These are phyloP conservation scores for Vaccinium vitisidaea DNA, from an alignment of 148 eudicot species.

Conservation along the genomic window DNA sequence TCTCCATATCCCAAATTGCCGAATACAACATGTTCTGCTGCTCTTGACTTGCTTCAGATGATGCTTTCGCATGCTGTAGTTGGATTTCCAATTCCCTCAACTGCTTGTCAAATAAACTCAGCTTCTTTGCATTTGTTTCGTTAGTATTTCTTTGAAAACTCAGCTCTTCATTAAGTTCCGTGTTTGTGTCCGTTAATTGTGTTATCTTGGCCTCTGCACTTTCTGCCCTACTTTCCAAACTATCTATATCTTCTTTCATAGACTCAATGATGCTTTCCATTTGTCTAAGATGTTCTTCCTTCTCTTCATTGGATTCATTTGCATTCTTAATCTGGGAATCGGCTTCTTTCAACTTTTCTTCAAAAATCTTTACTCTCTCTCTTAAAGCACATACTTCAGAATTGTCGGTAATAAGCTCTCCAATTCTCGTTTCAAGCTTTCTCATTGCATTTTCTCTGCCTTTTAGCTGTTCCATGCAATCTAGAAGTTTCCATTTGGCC, in stretches of 20 bases:
- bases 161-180: slow-evolving; percentile 77
- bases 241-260: slow-evolving; percentile 41
- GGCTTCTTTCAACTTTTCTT: slow-evolving; percentile 43
- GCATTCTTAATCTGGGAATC: slow-evolving; percentile 38
- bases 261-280: slow-evolving; percentile 50
- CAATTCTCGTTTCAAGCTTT: slow-evolving; percentile 29
- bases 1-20: slow-evolving; percentile 99
- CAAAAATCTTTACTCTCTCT: slow-evolving; percentile 49
- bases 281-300: slow-evolving; percentile 43
- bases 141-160: slow-evolving; percentile 65
- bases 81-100: slow-evolving; percentile 62
- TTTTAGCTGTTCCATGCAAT: slow-evolving; percentile 35
- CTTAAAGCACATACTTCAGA: slow-evolving; percentile 36
- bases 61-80: slow-evolving; percentile 55
- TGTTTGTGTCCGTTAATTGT: slow-evolving; percentile 63
- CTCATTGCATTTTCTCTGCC: slow-evolving; percentile 33
- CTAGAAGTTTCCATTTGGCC: slow-evolving; percentile 41
- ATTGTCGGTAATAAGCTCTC: slow-evolving; percentile 33
- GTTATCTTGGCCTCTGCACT: slow-evolving; percentile 59
- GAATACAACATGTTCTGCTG: slow-evolving; percentile 87
- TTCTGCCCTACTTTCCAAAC: slow-evolving; percentile 60
- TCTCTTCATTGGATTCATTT: slow-evolving; percentile 41
- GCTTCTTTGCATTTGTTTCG: slow-evolving; percentile 53
- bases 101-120: slow-evolving; percentile 73
- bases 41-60: slow-evolving; percentile 81